Percentiles rank a stretch among this genome's conserved stretches.
These are phyloP conservation scores for Gillenia trifoliata DNA, from an alignment of 306 rosid genomes.

Conservation along the genomic window DNA sequence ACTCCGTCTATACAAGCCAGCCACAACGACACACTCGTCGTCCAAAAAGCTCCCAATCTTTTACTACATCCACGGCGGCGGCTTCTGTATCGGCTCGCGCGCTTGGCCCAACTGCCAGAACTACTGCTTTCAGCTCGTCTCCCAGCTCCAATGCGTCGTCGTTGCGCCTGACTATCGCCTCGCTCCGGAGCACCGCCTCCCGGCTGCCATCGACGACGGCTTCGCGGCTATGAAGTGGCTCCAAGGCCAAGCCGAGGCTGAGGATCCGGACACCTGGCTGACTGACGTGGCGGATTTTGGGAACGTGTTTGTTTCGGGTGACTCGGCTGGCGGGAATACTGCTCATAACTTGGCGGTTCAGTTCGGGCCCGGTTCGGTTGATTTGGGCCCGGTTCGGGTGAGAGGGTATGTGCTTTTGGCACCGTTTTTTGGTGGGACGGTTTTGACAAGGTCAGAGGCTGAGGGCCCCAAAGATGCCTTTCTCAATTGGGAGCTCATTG, in stretches of 20 bases:
- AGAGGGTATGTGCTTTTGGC: conserved; percentile 69
- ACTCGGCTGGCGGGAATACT: conserved; percentile 81
- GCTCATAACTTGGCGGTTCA: conserved; percentile 64
- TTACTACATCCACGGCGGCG: conserved; percentile 85
- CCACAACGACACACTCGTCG: background rate
- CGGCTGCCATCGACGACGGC: conserved; percentile 65
- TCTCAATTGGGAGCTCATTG: conserved; percentile 73
- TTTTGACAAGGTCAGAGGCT: conserved; percentile 45
- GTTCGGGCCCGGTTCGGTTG: conserved; percentile 41
- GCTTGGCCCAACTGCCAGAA: conserved; percentile 85
- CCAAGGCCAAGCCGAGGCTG: conserved; percentile 38
- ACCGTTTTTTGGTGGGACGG: conserved; percentile 76
- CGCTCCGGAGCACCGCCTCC: conserved; percentile 78
- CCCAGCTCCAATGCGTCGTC: conserved; percentile 43
- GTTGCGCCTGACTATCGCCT: conserved; percentile 74
- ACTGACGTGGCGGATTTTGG: conserved; percentile 56
- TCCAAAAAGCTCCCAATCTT: conserved; percentile 46
- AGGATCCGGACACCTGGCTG: conserved; percentile 57
- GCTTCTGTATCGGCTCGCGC: conserved; percentile 92
- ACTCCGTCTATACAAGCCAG: conserved; percentile 78
- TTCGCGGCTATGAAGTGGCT: conserved; percentile 67
- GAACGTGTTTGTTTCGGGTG: conserved; percentile 63
- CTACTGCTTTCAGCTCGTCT: conserved; percentile 62
- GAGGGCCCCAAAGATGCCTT: conserved; percentile 79
- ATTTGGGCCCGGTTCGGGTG: conserved; percentile 47